Evolutionary conservation across 1,139 yeast species (phyloP).

Genomic region (Saccharomyces uvarum): DNA sequence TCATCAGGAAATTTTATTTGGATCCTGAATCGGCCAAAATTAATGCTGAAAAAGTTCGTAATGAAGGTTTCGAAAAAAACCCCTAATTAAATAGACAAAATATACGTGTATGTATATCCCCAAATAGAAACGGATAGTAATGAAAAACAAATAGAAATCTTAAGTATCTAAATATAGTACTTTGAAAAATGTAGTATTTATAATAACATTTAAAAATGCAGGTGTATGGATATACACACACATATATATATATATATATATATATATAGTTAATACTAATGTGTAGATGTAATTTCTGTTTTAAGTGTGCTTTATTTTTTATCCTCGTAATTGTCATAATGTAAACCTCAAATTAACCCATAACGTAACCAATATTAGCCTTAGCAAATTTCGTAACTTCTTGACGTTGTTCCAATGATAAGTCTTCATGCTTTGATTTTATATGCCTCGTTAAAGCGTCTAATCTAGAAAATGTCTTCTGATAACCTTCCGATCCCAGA

Average conservation of each 20-base stretch:
- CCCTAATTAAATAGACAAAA: constrained; percentile 9
- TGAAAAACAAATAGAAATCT: not conserved
- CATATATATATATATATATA: not conserved
- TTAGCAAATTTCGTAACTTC: constrained; percentile 68
- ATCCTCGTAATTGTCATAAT: not conserved
- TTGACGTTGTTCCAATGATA: constrained; percentile 60
- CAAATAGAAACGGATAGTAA: not conserved
- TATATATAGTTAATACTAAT: not conserved
- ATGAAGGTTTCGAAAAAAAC: constrained; percentile 43
- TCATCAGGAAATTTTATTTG: constrained; percentile 45
- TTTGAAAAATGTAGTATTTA: not conserved
- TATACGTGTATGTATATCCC: not conserved
- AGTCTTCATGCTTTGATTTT: constrained; percentile 70
- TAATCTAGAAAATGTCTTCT: constrained; percentile 82
- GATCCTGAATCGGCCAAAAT: constrained; percentile 63
- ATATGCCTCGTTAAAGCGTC: constrained; percentile 93
- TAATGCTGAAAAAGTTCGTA: constrained; percentile 58
- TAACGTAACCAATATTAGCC: constrained; percentile 58
- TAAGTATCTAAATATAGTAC: not conserved
- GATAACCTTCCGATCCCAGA: constrained; percentile 35
- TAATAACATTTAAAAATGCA: not conserved
- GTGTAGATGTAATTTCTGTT: not conserved
- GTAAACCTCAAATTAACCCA: constrained; percentile 8
- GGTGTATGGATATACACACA: not conserved
- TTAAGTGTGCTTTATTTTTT: not conserved